Evolutionary conservation across 805 yeast species (phyloP).

Genomic region (Priceomyces melissophilus): DNA sequence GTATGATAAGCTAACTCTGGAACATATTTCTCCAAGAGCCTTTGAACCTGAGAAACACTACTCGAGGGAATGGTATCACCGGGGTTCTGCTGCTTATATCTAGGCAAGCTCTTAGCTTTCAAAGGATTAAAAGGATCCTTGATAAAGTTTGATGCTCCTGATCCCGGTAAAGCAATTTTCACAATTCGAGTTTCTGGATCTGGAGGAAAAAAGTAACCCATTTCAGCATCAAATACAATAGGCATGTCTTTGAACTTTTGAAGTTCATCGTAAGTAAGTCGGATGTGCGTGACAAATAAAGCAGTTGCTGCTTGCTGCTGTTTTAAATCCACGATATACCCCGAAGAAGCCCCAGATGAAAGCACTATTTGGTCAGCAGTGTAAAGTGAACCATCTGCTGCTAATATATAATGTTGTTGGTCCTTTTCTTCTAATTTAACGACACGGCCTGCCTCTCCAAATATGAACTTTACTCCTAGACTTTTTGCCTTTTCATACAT

Average conservation of each 20-base stretch:
- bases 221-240: constrained; percentile 38
- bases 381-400: constrained; percentile 21
- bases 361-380: constrained; percentile 33
- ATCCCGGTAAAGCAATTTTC: constrained; percentile 33
- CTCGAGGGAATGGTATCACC: constrained; percentile 30
- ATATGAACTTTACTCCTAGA: constrained; percentile 11
- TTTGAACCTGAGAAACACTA: constrained; percentile 22
- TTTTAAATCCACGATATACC: constrained; percentile 23
- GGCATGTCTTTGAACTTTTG: constrained; percentile 36
- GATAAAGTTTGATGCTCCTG: constrained; percentile 21
- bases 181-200: constrained; percentile 29
- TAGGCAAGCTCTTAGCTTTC: constrained; percentile 28
- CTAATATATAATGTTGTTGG: constrained; percentile 15
- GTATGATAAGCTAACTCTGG: constrained; percentile 37
- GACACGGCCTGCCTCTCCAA: constrained; percentile 12
- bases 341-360: constrained; percentile 37
- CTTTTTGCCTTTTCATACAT: constrained; percentile 18
- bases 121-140: constrained; percentile 6
- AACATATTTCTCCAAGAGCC: constrained; percentile 25
- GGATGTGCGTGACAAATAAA: constrained; percentile 32
- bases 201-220: constrained; percentile 48
- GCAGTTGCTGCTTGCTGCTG: constrained; percentile 35
- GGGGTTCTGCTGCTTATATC: constrained; percentile 23
- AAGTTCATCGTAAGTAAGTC: constrained; percentile 31
- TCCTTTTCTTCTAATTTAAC: constrained; percentile 1